A percentile compares a stretch with the other conserved stretches of the same genome.
Evolutionary conservation across 805 yeast species (phyloP).

Genomic region (Candida khao-thaluensis): DNA sequence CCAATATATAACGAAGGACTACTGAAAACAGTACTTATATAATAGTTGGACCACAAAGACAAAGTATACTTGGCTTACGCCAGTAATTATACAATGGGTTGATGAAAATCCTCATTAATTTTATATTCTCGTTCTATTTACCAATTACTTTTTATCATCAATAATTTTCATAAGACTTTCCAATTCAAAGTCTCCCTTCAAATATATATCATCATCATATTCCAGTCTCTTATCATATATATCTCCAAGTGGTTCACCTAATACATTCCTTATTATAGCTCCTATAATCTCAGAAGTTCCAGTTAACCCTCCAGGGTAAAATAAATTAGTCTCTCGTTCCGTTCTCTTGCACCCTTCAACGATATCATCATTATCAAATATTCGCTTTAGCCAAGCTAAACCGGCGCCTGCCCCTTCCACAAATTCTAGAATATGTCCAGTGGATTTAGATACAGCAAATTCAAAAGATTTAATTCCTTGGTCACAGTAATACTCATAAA

Average conservation of each 20-base stretch:
- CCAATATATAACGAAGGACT: too few relatives aligned
- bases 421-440: constrained; percentile 20
- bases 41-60: too few relatives aligned
- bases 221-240: constrained; percentile 5
- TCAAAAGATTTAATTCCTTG: constrained; percentile 28
- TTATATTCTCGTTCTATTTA: too few relatives aligned
- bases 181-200: constrained; percentile 5
- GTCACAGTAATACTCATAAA: constrained; percentile 23
- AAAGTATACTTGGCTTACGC: too few relatives aligned
- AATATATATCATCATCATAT: not conserved
- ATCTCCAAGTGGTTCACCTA: constrained; percentile 4
- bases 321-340: constrained; percentile 49
- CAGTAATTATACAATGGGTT: too few relatives aligned
- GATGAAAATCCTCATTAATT: too few relatives aligned
- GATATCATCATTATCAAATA: constrained; percentile 16
- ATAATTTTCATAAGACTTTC: constrained; percentile 5
- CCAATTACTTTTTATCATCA: too few relatives aligned
- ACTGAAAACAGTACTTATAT: too few relatives aligned
- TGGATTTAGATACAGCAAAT: constrained; percentile 17
- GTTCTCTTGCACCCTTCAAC: constrained; percentile 37
- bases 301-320: constrained; percentile 29
- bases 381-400: constrained; percentile 19
- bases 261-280: constrained; percentile 2
- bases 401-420: constrained; percentile 20
- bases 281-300: not conserved